These are phyloP conservation scores for Penicillium sp. DNA, from an alignment of 2,329 filamentous ascomycete genomes.

Conservation along the genomic window DNA sequence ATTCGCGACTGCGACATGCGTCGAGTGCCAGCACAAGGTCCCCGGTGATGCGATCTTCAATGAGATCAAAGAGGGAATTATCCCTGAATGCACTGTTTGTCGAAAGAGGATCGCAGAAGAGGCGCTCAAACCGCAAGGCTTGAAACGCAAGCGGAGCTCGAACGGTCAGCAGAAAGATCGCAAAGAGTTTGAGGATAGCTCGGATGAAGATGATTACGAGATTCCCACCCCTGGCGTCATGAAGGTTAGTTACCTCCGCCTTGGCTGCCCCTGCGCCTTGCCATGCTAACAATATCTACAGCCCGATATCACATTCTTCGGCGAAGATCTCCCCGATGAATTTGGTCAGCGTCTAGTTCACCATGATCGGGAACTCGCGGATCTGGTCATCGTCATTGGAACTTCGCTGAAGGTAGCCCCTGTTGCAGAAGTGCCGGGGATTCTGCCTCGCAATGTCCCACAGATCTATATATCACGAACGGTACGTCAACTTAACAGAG, in stretches of 20 bases:
- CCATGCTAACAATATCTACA: constrained; percentile 24
- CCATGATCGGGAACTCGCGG: constrained; percentile 72
- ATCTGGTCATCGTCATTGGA: constrained; percentile 92
- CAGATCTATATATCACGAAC: constrained; percentile 87
- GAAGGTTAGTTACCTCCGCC: constrained; percentile 49
- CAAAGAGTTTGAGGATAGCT: constrained; percentile 53
- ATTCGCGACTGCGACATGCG: constrained; percentile 86
- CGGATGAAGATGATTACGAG: constrained; percentile 58
- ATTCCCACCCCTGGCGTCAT: constrained; percentile 72
- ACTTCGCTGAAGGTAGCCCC: constrained; percentile 94
- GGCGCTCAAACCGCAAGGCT: constrained; percentile 43
- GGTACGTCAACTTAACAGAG: constrained; percentile 37
- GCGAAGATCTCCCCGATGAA: constrained; percentile 76
- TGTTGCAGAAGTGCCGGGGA: constrained; percentile 83
- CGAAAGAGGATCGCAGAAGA: constrained; percentile 48
- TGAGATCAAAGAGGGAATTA: constrained; percentile 68
- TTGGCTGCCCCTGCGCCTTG: background rate
- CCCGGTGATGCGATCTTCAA: constrained; percentile 72
- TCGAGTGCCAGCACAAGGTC: constrained; percentile 72
- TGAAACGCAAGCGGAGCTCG: constrained; percentile 52
- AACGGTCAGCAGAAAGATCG: constrained; percentile 49
- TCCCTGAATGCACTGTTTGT: constrained; percentile 75
- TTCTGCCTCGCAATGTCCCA: constrained; percentile 71
- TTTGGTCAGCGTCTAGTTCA: constrained; percentile 79
- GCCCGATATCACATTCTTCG: constrained; percentile 97